Percentiles rank a stretch among this genome's conserved stretches.
These are phyloP conservation scores for Fusarium veterinarium DNA, from an alignment of 2,329 filamentous ascomycete species.

Conservation along the genomic window DNA sequence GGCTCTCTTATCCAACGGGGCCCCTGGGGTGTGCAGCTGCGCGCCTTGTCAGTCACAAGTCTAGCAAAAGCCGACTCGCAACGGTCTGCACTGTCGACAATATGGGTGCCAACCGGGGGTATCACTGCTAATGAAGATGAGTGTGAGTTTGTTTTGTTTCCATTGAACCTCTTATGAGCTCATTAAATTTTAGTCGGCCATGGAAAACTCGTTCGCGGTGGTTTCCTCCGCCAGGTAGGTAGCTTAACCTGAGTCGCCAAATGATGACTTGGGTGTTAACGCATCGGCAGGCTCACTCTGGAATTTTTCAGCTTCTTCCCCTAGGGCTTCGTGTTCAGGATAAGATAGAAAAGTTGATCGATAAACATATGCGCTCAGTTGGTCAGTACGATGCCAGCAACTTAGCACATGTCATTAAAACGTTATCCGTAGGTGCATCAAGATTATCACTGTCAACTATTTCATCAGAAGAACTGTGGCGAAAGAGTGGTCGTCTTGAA, in stretches of 20 bases:
- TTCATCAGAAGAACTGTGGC: slow-evolving; percentile 87
- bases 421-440: slow-evolving; percentile 70
- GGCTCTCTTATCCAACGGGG: slow-evolving; percentile 15
- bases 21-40: slow-evolving; percentile 18
- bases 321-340: slow-evolving; percentile 87
- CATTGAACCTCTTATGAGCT: slow-evolving; percentile 16
- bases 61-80: slow-evolving; percentile 49
- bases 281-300: slow-evolving; percentile 75
- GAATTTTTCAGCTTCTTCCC: slow-evolving; percentile 92
- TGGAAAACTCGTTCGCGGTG: slow-evolving; percentile 74
- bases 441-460: slow-evolving; percentile 86
- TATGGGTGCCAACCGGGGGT: slow-evolving; percentile 84
- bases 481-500: slow-evolving; percentile 82
- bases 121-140: slow-evolving; percentile 68
- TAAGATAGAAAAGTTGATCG: slow-evolving; percentile 86
- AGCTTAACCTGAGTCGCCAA: slow-evolving; percentile 32
- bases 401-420: slow-evolving; percentile 6
- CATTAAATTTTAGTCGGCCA: slow-evolving; percentile 65
- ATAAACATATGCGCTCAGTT: slow-evolving; percentile 85
- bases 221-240: slow-evolving; percentile 83
- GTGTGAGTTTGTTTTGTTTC: slow-evolving; percentile 51
- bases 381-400: slow-evolving; percentile 57
- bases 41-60: slow-evolving; percentile 39
- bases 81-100: slow-evolving; percentile 68
- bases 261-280: slow-evolving; percentile 8